Evolutionary conservation across 2,329 filamentous ascomycete species (phyloP), one percentile per base, ranked within the genome.

Genomic region (Ambrosiella cleistominuta): DNA sequence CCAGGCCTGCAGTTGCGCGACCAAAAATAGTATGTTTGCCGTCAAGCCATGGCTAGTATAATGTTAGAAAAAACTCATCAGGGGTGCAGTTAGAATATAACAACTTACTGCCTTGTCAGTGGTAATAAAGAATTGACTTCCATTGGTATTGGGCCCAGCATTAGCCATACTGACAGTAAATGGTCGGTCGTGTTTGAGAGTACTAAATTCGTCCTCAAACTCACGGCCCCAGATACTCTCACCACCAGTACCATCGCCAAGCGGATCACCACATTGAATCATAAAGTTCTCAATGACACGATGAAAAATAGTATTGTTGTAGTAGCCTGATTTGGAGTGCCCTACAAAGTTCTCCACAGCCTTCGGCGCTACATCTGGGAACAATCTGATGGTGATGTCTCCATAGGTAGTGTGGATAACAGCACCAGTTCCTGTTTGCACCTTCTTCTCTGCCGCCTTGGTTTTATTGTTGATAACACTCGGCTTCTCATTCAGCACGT

Each of bases 111-210:
- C 89, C 73, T 95, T 95, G 70, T 96, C 94, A 0, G 91, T 96
- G 0, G 93, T 98, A 64, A 98, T 95, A 66, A 98, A 98, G 69
- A 98, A 98, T 69, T 98, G 93, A 66, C 86, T 93, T 12, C 86
- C 93, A 68, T 98, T 98, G 40, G 90, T 96, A 65, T 91, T 89
- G 0, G 89, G 88, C 0, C 93, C 93, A 0, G 93, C 91, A 69
- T 98, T 98, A 11, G 93, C 93, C 93, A 98, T 98, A 68, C 87
- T 94, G 60, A 97, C 76, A 0, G 90, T 97, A 68, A 95, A 98
- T 1, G 93, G 86, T 72, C 93, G 95, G 72, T 98, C 93, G 66
- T 98, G 93, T 68, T 85, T 88, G 62, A 98, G 71, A 15, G 81
- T 85, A 64, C 86, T 89, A 64, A 98, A 95, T 69, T 98, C 93